These are phyloP conservation scores for Ustulina deusta DNA, from an alignment of 2,329 filamentous ascomycete genomes.

Conservation along the genomic window DNA sequence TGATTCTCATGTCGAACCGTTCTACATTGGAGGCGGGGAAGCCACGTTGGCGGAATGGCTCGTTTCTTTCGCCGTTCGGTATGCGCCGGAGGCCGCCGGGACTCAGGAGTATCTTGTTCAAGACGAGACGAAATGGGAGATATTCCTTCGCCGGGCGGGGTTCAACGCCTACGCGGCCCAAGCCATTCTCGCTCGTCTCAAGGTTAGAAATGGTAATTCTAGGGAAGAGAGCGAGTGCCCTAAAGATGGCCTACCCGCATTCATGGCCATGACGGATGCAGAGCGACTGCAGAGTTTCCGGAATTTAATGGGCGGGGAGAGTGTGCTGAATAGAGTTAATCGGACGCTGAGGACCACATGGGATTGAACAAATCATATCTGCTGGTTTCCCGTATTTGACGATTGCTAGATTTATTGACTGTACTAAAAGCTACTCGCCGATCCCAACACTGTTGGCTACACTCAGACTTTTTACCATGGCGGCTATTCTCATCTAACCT, in stretches of 20 bases:
- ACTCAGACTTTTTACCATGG: background rate
- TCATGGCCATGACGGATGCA: slow-evolving; percentile 66
- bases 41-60: slow-evolving; percentile 67
- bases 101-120: slow-evolving; percentile 56
- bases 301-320: slow-evolving; percentile 64
- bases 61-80: slow-evolving; percentile 62
- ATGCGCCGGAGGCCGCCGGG: slow-evolving; percentile 47
- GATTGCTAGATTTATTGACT: slow-evolving; percentile 31
- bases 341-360: slow-evolving; percentile 63
- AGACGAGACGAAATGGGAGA: slow-evolving; percentile 75
- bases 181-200: slow-evolving; percentile 65
- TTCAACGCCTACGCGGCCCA: slow-evolving; percentile 81
- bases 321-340: slow-evolving; percentile 65
- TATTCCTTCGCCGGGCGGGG: slow-evolving; percentile 73
- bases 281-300: slow-evolving; percentile 65
- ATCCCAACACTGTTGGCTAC: slow-evolving; percentile 18
- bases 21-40: slow-evolving; percentile 64
- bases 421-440: slow-evolving; percentile 22
- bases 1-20: slow-evolving; percentile 54
- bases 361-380: slow-evolving; percentile 50
- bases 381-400: slow-evolving; percentile 6
- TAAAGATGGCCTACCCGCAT: slow-evolving; percentile 62
- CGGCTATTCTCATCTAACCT: background rate
- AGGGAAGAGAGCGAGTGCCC: slow-evolving; percentile 32
- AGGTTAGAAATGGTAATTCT: slow-evolving; percentile 47